Percentiles rank a stretch among this genome's conserved stretches.
These are phyloP conservation scores for Talaromyces marneffei DNA, from an alignment of 2,329 filamentous ascomycete genomes.

Conservation along the genomic window DNA sequence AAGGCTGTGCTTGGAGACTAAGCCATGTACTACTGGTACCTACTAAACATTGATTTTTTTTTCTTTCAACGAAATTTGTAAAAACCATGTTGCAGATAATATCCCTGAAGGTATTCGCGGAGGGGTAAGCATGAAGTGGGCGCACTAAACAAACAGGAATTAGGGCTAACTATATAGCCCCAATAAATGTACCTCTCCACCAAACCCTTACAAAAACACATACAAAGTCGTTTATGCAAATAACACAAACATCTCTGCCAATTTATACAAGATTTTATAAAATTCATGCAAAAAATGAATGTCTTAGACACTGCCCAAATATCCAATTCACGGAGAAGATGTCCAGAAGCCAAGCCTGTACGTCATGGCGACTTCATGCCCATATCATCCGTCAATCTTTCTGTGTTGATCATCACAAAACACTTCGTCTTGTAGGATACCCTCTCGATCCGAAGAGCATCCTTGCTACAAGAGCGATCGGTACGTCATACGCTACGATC, in stretches of 20 bases:
- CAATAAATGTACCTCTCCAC: too few relatives aligned
- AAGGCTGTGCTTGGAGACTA: too few relatives aligned
- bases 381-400: too few relatives aligned
- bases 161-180: too few relatives aligned
- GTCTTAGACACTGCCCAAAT: background rate
- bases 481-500: background rate
- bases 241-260: background rate
- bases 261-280: background rate
- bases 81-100: too few relatives aligned
- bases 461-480: background rate
- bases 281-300: background rate
- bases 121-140: too few relatives aligned
- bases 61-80: too few relatives aligned
- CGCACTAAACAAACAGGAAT: too few relatives aligned
- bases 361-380: background rate
- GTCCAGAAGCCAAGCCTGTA: background rate
- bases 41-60: too few relatives aligned
- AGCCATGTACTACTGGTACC: too few relatives aligned
- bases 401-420: background rate
- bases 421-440: too few relatives aligned
- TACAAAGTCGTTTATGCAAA: background rate
- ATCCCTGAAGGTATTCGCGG: too few relatives aligned
- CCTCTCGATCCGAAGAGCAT: background rate
- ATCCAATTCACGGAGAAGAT: background rate
- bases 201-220: background rate